Evolutionary conservation across 2,329 filamentous ascomycete genomes (phyloP).

Genomic region (Alternaria triticimaculans): DNA sequence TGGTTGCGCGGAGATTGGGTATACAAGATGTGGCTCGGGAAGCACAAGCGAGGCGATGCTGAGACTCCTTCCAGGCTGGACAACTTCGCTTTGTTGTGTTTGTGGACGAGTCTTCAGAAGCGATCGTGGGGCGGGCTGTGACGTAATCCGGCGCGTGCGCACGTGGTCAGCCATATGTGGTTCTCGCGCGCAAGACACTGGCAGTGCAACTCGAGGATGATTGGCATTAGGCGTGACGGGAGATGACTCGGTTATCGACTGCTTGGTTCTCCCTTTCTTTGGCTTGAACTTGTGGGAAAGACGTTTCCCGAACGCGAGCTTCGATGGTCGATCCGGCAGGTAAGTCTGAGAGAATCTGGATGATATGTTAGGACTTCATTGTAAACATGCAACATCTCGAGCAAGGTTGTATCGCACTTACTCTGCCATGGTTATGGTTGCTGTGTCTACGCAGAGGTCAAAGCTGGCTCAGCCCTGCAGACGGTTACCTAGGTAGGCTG

Average conservation of each 20-base stretch:
- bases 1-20: background rate
- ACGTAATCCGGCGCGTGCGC: background rate
- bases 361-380: background rate
- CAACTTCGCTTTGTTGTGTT: background rate
- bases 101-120: background rate
- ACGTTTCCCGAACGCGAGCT: constrained; percentile 4
- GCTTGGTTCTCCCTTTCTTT: background rate
- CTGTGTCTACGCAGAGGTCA: background rate
- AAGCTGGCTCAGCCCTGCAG: background rate
- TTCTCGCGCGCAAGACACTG: background rate
- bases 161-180: background rate
- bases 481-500: background rate
- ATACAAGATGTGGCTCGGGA: background rate
- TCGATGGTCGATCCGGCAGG: constrained; percentile 10
- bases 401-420: background rate
- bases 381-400: background rate
- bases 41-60: background rate
- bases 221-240: background rate
- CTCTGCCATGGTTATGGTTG: background rate
- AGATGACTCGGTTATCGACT: background rate
- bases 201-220: background rate
- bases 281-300: background rate
- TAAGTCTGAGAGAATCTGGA: constrained; percentile 7
- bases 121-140: background rate
- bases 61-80: background rate